Evolutionary conservation across 768 basidiomycete species (phyloP), one percentile per base, ranked within the genome.

Genomic region (Dioszegia aurantiaca): DNA sequence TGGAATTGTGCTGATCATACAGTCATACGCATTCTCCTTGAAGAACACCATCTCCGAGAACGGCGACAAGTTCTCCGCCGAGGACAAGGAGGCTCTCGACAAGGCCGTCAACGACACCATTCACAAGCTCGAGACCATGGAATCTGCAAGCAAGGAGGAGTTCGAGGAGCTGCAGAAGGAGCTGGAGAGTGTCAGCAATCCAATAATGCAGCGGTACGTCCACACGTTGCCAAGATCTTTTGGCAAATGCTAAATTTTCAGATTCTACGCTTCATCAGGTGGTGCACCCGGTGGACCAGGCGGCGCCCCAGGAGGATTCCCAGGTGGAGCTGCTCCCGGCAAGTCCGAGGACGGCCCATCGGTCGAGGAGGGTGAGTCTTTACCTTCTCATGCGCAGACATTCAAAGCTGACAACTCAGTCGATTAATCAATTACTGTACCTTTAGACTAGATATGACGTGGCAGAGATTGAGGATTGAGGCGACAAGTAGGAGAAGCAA

Each of bases 151-250:
- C 64, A 92, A 90, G 81, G 89, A 92, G 73, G 93, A 97, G 80
- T 92, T 93, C 79, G 88, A 89, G 77, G 82, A 82, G 71, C 87
- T 85, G 80, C 91, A 93, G 77, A 93, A 93, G 82, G 92, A 95
- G 79, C 81, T 97, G 49, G 92, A 95, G 80, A 79, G 72, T 17
- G 74, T 93, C 66, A 89, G 90, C 69, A 84, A 79, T 77, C 85
- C 85, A 11, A 85, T 86, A 56, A 67, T 67, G 56, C 40, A 51
- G 30, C 44, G 51, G 54, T 55, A 39, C 43, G 54, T 12, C 21
- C 24, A 10, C 26, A 43, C 49, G 3, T 42, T 40, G 8, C 41
- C 23, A 36, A 12, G 10, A 12, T 33, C 8, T 12, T 42, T 28
- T 3, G 17, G 28, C 26, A 23, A 12, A 3, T 40, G 36, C 56